Percentiles rank a stretch among this genome's conserved stretches.
These are phyloP conservation scores for Cardiosporidium cionae DNA, from an alignment of 169 alveolate genomes.

Conservation along the genomic window DNA sequence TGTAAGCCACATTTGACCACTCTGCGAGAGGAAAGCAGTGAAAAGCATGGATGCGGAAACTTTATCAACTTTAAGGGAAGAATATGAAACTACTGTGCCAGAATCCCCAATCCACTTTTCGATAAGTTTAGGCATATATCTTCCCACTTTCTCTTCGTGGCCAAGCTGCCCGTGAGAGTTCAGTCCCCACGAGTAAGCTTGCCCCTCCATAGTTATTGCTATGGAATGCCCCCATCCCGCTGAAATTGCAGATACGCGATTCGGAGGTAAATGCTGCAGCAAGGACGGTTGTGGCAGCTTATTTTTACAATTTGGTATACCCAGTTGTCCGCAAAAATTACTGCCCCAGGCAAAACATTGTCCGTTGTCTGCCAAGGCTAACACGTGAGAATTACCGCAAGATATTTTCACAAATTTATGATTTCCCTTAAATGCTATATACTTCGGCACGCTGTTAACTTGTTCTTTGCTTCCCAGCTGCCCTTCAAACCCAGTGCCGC, in stretches of 20 bases:
- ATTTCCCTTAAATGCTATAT: too few relatives aligned
- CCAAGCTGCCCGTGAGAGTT: constrained; percentile 51
- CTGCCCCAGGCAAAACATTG: constrained; percentile 73
- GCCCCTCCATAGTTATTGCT: constrained; percentile 48
- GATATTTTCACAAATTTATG: constrained; percentile 49
- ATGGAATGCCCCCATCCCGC: constrained; percentile 56
- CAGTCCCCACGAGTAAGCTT: constrained; percentile 64
- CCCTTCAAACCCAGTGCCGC: constrained; percentile 85
- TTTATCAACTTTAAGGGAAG: too few relatives aligned
- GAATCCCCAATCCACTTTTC: too few relatives aligned
- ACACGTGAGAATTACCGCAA: constrained; percentile 78
- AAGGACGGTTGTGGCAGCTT: constrained; percentile 6
- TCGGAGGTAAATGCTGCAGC: background rate
- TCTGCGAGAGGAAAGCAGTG: too few relatives aligned
- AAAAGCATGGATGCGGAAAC: too few relatives aligned
- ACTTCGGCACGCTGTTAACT: constrained; percentile 67
- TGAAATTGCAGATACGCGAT: constrained; percentile 35
- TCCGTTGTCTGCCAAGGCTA: constrained; percentile 65
- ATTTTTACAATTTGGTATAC: constrained; percentile 22
- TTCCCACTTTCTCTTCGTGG: too few relatives aligned
- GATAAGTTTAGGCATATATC: too few relatives aligned
- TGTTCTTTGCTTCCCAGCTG: constrained; percentile 68
- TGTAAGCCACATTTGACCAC: too few relatives aligned
- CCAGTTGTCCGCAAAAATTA: constrained; percentile 74
- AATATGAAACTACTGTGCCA: too few relatives aligned